phyloP scores from a whole-genome alignment of 352 stramenopile genomes.

The Pythium apleroticum region DNA sequence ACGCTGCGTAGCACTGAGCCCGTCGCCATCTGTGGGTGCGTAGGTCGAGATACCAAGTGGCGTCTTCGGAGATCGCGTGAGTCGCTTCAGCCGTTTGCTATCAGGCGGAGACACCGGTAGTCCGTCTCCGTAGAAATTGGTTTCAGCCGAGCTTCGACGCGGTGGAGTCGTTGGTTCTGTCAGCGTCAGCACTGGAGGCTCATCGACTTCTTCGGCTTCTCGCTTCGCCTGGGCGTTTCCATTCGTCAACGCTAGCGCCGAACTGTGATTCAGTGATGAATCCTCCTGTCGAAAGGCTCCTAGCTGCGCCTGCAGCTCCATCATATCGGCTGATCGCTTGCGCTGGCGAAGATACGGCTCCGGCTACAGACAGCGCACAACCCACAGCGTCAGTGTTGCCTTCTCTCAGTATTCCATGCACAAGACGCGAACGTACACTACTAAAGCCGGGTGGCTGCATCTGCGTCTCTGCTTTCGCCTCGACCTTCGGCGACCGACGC shows the following conservation, averaged over 20 bases:
- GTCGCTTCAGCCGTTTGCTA: conserved; percentile 22
- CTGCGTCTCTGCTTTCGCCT: neutral
- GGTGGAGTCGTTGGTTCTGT: conserved; percentile 18
- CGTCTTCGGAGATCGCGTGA: conserved; percentile 47
- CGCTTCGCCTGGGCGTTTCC: neutral
- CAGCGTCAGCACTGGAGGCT: conserved; percentile 7
- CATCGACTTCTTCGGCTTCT: conserved; percentile 16
- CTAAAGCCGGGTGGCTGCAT: neutral
- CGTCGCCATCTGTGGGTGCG: conserved; percentile 26
- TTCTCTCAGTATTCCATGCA: neutral
- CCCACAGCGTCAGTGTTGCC: neutral
- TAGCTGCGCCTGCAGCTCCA: conserved; percentile 15
- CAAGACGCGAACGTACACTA: neutral
- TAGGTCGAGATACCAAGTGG: conserved; percentile 43
- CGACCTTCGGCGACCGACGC: neutral
- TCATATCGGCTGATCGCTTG: conserved; percentile 30
- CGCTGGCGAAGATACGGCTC: conserved; percentile 21
- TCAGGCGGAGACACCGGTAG: conserved; percentile 21
- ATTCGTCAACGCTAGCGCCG: neutral
- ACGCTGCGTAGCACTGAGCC: conserved; percentile 57
- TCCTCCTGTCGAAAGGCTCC: neutral
- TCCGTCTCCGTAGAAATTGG: neutral
- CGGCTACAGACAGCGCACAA: conserved; percentile 10
- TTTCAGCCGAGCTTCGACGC: neutral
- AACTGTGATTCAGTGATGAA: neutral